Evolutionary conservation across 192 early-diverging fungal species (phyloP).

Genomic region (Chytriomyces sp.): DNA sequence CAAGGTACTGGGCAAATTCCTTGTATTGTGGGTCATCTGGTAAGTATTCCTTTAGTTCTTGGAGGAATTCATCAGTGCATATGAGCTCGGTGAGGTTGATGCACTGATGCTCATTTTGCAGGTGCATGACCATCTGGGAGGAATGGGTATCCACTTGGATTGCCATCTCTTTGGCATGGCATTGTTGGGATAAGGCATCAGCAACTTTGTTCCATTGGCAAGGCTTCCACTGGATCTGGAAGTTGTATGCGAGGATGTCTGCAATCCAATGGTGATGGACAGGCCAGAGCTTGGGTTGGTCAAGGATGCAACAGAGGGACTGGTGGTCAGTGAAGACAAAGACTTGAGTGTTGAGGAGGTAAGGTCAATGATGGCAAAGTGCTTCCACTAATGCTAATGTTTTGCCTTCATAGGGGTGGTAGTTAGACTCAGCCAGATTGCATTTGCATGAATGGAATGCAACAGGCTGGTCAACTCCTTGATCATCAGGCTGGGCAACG

Average conservation of each 20-base stretch:
- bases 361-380: background rate
- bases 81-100: background rate
- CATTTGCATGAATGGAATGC: background rate
- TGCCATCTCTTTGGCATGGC: background rate
- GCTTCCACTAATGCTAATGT: background rate
- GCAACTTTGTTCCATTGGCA: slow-evolving; percentile 1
- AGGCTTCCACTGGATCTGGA: slow-evolving; percentile 6
- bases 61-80: background rate
- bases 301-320: background rate
- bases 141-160: background rate
- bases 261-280: background rate
- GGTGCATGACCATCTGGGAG: background rate
- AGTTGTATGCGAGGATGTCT: background rate
- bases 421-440: slow-evolving; percentile 3
- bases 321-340: slow-evolving; percentile 15
- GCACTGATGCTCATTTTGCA: background rate
- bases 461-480: slow-evolving; percentile 3
- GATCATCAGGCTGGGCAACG: slow-evolving; percentile 7
- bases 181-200: background rate
- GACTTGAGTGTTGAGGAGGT: background rate
- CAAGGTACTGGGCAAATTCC: background rate
- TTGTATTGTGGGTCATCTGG: background rate
- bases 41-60: too few species aligned
- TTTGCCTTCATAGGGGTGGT: slow-evolving; percentile 18
- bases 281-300: slow-evolving; percentile 11